Evolutionary conservation across 2,329 filamentous ascomycete genomes (phyloP).

Genomic region (Triangularia verruculosa): DNA sequence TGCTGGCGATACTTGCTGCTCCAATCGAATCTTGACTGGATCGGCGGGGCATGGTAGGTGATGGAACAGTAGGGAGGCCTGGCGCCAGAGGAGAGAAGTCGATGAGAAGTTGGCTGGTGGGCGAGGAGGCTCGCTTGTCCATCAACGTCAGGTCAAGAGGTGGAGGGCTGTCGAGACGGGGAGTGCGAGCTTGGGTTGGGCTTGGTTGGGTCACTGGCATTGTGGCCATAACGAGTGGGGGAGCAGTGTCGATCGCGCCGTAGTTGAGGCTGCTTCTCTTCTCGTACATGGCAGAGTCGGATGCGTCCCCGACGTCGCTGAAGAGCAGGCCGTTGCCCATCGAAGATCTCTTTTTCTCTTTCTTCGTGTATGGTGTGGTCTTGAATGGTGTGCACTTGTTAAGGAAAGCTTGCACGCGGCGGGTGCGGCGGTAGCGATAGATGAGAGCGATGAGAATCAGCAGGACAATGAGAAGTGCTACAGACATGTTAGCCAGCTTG

Average conservation of each 20-base stretch:
- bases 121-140: conserved; percentile 11
- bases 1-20: conserved; percentile 27
- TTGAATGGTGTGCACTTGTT: conserved; percentile 26
- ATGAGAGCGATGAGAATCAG: conserved; percentile 21
- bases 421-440: conserved; percentile 26
- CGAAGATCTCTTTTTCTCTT: conserved; percentile 25
- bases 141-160: conserved; percentile 11
- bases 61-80: conserved; percentile 18
- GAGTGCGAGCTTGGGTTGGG: conserved; percentile 13
- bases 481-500: conserved; percentile 10
- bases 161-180: conserved; percentile 16
- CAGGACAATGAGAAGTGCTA: conserved; percentile 23
- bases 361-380: conserved; percentile 20
- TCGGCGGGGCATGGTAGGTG: conserved; percentile 17
- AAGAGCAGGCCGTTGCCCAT: conserved; percentile 27
- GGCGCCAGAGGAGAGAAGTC: conserved; percentile 21
- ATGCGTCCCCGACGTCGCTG: conserved; percentile 20
- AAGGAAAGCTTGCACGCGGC: conserved; percentile 25
- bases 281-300: conserved; percentile 18
- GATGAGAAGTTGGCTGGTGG: conserved; percentile 13
- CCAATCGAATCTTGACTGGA: conserved; percentile 23
- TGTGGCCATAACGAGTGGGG: background rate
- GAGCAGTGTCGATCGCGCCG: conserved; percentile 11
- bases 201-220: conserved; percentile 19
- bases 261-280: conserved; percentile 21